A percentile compares a stretch with the other conserved stretches of the same genome.
Evolutionary conservation across 2,329 filamentous ascomycete genomes (phyloP).

Genomic region (Phyllosticta capitalensis): DNA sequence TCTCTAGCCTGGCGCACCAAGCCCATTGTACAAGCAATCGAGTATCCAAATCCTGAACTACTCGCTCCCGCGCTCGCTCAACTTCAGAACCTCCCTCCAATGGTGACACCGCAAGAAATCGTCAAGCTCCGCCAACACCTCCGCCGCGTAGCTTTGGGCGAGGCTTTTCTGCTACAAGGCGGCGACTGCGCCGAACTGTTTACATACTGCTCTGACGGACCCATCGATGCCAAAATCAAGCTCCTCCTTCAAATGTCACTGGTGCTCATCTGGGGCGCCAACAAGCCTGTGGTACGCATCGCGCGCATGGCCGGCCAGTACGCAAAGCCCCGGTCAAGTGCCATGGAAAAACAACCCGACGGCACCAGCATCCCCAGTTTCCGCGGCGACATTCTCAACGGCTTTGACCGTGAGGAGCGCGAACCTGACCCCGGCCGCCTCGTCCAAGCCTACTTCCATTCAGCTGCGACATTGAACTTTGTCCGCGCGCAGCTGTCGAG

Average conservation of each 20-base stretch:
- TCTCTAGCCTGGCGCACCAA: conserved; percentile 60
- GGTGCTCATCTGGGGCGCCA: conserved; percentile 81
- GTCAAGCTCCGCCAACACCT: conserved; percentile 67
- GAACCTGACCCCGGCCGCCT: conserved; percentile 74
- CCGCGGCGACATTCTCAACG: conserved; percentile 91
- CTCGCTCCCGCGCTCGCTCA: conserved; percentile 53
- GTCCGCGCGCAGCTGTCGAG: conserved; percentile 73
- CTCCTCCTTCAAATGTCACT: conserved; percentile 94
- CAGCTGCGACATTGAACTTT: conserved; percentile 89
- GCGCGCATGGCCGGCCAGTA: conserved; percentile 97
- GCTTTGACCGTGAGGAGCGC: conserved; percentile 66
- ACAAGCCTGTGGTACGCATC: conserved; percentile 81
- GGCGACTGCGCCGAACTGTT: conserved; percentile 97
- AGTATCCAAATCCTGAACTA: conserved; percentile 54
- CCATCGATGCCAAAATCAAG: conserved; percentile 95
- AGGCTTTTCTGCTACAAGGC: conserved; percentile 89
- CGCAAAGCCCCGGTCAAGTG: conserved; percentile 85
- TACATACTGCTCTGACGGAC: conserved; percentile 81
- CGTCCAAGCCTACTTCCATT: conserved; percentile 90
- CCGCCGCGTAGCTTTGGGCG: conserved; percentile 77
- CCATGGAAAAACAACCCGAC: conserved; percentile 64
- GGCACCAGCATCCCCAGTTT: conserved; percentile 81
- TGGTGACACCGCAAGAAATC: conserved; percentile 75
- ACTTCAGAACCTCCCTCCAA: conserved; percentile 60
- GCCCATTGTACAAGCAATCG: conserved; percentile 67